A percentile compares a stretch with the other conserved stretches of the same genome.
Conservation (phyloP, 2,329 filamentous ascomycete genomes). For the Gremmenia infestans region DNA sequence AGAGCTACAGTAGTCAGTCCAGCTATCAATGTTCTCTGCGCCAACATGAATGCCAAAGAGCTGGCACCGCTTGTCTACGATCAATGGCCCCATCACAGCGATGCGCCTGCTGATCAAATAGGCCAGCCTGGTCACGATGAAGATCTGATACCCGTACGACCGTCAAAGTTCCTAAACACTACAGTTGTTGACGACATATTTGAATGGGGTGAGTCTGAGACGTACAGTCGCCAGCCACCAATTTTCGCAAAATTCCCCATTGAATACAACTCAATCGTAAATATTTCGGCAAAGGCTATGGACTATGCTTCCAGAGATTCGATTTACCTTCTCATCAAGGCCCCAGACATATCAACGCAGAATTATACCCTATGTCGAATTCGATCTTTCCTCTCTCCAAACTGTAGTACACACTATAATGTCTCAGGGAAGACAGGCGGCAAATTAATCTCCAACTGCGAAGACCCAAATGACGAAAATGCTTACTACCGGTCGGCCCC, state of each 20-base stretch:
- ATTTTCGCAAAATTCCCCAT: constrained; percentile 52
- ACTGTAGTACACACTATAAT: constrained; percentile 61
- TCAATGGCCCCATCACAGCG: constrained; percentile 44
- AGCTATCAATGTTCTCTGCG: constrained; percentile 67
- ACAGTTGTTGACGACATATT: constrained; percentile 68
- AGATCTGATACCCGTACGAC: constrained; percentile 33
- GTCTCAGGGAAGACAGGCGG: constrained; percentile 54
- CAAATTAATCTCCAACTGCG: constrained; percentile 55
- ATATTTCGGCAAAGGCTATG: constrained; percentile 40
- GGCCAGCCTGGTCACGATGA: constrained; percentile 32
- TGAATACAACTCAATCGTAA: constrained; percentile 62
- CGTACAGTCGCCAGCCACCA: constrained; percentile 46
- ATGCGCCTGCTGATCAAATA: too few species aligned
- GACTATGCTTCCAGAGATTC: constrained; percentile 35
- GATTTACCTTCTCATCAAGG: constrained; percentile 62
- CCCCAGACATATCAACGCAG: constrained; percentile 20
- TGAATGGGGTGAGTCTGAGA: constrained; percentile 50
- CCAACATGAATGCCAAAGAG: constrained; percentile 55
- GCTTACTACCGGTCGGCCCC: constrained; percentile 46
- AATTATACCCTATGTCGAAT: constrained; percentile 66
- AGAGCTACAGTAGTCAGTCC: constrained; percentile 66
- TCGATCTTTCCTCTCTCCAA: constrained; percentile 55
- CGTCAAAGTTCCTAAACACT: constrained; percentile 43
- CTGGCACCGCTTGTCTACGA: constrained; percentile 61
- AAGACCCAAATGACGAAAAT: constrained; percentile 47